Evolutionary conservation across 768 basidiomycete species (phyloP).

Genomic region (Serendipita sp.): DNA sequence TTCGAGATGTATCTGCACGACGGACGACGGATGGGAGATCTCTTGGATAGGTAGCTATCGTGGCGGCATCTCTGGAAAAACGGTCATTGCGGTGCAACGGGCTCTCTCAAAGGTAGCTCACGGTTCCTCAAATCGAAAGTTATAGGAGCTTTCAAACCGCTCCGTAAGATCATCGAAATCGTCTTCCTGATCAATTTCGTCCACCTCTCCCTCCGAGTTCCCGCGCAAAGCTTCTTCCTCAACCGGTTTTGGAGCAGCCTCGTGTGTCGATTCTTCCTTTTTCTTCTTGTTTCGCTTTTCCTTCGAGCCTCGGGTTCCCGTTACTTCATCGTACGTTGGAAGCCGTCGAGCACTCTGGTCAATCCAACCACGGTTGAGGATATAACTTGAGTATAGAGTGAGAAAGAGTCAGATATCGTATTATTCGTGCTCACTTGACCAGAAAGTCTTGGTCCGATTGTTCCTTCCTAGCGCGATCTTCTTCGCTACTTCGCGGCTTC

Average conservation of each 20-base stretch:
- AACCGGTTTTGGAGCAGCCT: slow-evolving; percentile 13
- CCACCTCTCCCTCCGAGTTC: slow-evolving; percentile 15
- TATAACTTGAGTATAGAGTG: slow-evolving; percentile 45
- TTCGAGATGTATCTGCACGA: slow-evolving; percentile 61
- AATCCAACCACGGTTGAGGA: slow-evolving; percentile 95
- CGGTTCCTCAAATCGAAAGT: slow-evolving; percentile 96
- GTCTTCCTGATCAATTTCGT: slow-evolving; percentile 39
- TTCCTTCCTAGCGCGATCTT: slow-evolving; percentile 26
- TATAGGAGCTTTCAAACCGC: slow-evolving; percentile 89
- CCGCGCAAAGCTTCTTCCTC: slow-evolving; percentile 10
- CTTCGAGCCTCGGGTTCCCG: slow-evolving; percentile 24
- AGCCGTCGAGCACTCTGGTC: slow-evolving; percentile 57
- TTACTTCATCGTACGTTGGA: slow-evolving; percentile 77
- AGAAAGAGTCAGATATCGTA: neutral
- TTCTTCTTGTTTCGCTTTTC: slow-evolving; percentile 13
- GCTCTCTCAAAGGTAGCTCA: slow-evolving; percentile 27
- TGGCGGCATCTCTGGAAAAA: slow-evolving; percentile 38
- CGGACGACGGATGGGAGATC: slow-evolving; percentile 35
- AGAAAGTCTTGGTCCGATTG: slow-evolving; percentile 76
- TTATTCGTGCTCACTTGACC: slow-evolving; percentile 42
- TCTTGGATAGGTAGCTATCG: slow-evolving; percentile 65
- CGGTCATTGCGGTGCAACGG: slow-evolving; percentile 13
- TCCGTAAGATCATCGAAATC: slow-evolving; percentile 86
- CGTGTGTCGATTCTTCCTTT: slow-evolving; percentile 10
- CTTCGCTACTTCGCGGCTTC: slow-evolving; percentile 17